These are phyloP conservation scores for Pseudogymnoascus sp. DNA, from an alignment of 2,329 filamentous ascomycete genomes.

Conservation along the genomic window DNA sequence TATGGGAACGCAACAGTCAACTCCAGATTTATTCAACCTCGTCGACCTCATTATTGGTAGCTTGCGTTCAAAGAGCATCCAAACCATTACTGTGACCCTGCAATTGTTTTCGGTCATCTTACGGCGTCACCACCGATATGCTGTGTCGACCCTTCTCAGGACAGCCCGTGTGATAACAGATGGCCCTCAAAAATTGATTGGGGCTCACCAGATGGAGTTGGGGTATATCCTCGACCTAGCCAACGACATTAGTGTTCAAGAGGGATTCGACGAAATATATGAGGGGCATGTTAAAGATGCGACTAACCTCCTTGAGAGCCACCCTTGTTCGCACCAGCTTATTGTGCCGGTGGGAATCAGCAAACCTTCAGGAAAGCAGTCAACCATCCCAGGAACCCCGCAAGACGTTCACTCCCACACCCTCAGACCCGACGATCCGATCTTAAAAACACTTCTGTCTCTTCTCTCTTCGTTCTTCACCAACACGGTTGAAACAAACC, in stretches of 20 bases:
- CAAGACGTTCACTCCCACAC: constrained; percentile 53
- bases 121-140: constrained; percentile 80
- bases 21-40: constrained; percentile 84
- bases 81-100: constrained; percentile 83
- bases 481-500: constrained; percentile 85
- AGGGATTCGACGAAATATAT: constrained; percentile 66
- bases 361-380: constrained; percentile 45
- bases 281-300: constrained; percentile 64
- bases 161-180: constrained; percentile 50
- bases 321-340: constrained; percentile 63
- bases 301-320: constrained; percentile 58
- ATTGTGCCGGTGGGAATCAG: constrained; percentile 55
- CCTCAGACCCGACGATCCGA: constrained; percentile 52
- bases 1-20: constrained; percentile 65
- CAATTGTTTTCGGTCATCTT: constrained; percentile 81
- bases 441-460: constrained; percentile 57
- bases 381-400: constrained; percentile 52
- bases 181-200: constrained; percentile 55
- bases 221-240: constrained; percentile 63
- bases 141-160: constrained; percentile 66
- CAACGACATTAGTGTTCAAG: constrained; percentile 56
- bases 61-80: constrained; percentile 71
- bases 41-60: constrained; percentile 86
- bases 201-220: constrained; percentile 66
- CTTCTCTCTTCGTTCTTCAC: constrained; percentile 74